phyloP scores from a whole-genome alignment of 306 rosid genomes.

The Trifolium fragiferum region DNA sequence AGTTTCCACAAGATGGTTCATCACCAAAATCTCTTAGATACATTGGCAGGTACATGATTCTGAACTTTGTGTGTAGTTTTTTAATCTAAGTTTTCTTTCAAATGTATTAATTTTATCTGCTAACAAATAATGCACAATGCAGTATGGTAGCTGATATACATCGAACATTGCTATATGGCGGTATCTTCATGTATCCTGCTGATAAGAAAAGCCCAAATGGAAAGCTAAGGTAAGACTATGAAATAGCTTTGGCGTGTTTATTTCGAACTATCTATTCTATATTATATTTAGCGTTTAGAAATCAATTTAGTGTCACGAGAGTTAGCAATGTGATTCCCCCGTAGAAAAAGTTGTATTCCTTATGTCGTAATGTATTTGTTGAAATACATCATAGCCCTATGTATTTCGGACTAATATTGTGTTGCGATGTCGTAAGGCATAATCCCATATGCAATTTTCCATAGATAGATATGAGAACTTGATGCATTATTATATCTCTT shows the following conservation, averaged over 20 bases:
- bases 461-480: neutral
- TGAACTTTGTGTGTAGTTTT: neutral
- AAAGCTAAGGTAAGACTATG: conserved; percentile 68
- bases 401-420: too few relatives aligned
- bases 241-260: conserved; percentile 1
- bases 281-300: conserved; percentile 1
- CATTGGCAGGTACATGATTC: conserved; percentile 74
- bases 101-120: conserved; percentile 20
- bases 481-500: neutral
- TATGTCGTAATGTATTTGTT: neutral
- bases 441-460: neutral
- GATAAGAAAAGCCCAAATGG: conserved; percentile 85
- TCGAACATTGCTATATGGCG: conserved; percentile 96
- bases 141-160: conserved; percentile 99
- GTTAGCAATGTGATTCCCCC: neutral
- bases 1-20: conserved; percentile 82
- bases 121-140: conserved; percentile 33
- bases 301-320: neutral
- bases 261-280: neutral
- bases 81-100: conserved; percentile 9
- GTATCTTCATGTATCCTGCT: conserved; percentile 94
- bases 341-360: neutral
- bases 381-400: neutral
- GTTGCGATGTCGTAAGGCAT: neutral
- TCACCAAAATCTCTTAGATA: conserved; percentile 89